Base-by-base conservation (phyloP, 1,284 basidiomycete species). In the Ustilago cynodontis region DNA sequence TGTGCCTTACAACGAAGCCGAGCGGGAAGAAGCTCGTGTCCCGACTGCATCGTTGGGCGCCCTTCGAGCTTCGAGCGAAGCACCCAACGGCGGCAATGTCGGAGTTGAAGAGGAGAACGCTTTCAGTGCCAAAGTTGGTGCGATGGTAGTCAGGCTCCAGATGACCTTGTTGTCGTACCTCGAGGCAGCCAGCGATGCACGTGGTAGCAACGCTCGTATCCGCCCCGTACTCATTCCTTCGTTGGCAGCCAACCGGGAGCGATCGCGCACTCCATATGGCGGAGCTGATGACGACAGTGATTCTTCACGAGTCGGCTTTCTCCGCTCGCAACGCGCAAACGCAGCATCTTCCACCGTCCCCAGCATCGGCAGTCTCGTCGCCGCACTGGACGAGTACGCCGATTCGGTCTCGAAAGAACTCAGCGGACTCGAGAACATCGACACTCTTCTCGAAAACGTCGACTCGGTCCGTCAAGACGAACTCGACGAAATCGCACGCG, bases 321-420 rank as follows among this genome's bases (percentile, higher is more conserved):
- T 74, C 31, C 68, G 65, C 18, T 66, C 68, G 51, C 64, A 77
- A 28, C 75, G 65, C 14, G 65, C 62, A 3, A 64, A 63, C 29
- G 63, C 75, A 16, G 70, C 70, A 0, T 62, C 71, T 11, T 71
- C 73, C 5, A 67, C 71, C 11, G 90, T 92, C 20, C 93, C 94
- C 9, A 93, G 92, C 0, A 87, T 95, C 11, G 92, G 92, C 5
- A 91, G 93, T 70, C 90, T 91, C 0, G 88, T 93, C 22, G 90
- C 91, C 33, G 90, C 92, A 0, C 87, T 95, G 35, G 75, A 79
- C 49, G 89, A 90, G 59, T 88, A 90, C 62, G 89, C 90, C 41
- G 88, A 87, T 13, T 89, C 91, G 57, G 89, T 95, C 2, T 84
- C 88, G 0, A 88, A 88, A 11, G 90, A 89, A 0, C 86, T 94